These are phyloP conservation scores for Neophaeococcomyces mojaviensis DNA, from an alignment of 2,329 filamentous ascomycete genomes.

Conservation along the genomic window DNA sequence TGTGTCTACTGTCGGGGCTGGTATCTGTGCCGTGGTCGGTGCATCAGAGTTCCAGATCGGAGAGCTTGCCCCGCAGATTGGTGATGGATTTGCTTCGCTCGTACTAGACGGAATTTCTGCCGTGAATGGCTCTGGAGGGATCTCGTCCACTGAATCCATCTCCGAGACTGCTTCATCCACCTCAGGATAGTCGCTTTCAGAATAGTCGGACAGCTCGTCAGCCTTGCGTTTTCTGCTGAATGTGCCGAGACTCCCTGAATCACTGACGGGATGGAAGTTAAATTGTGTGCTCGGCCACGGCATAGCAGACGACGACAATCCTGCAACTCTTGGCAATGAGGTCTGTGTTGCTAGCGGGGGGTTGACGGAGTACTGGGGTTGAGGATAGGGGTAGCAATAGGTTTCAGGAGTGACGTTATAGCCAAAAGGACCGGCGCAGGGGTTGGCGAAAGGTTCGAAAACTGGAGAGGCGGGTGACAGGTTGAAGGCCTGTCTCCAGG, in stretches of 20 bases:
- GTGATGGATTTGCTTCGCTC: too few species aligned
- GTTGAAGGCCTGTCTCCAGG: background rate
- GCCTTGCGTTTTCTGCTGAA: constrained; percentile 18
- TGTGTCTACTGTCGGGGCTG: too few species aligned
- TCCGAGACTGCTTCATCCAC: background rate
- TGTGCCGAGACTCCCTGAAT: background rate
- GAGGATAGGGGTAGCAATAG: background rate
- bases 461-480: background rate
- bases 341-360: background rate
- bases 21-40: too few species aligned
- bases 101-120: too few species aligned
- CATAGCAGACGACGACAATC: background rate
- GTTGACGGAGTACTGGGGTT: background rate
- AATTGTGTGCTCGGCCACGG: background rate
- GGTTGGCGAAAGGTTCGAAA: background rate
- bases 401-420: background rate
- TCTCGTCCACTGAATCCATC: background rate
- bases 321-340: background rate
- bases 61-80: too few species aligned
- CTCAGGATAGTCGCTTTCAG: background rate
- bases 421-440: background rate
- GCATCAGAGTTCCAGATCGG: too few species aligned
- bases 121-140: background rate
- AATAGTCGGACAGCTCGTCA: constrained; percentile 14
- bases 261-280: background rate